Percentiles rank a stretch among this genome's conserved stretches.
Evolutionary conservation across 192 early-diverging fungal genomes (phyloP).

Genomic region (Coemansia asiatica): DNA sequence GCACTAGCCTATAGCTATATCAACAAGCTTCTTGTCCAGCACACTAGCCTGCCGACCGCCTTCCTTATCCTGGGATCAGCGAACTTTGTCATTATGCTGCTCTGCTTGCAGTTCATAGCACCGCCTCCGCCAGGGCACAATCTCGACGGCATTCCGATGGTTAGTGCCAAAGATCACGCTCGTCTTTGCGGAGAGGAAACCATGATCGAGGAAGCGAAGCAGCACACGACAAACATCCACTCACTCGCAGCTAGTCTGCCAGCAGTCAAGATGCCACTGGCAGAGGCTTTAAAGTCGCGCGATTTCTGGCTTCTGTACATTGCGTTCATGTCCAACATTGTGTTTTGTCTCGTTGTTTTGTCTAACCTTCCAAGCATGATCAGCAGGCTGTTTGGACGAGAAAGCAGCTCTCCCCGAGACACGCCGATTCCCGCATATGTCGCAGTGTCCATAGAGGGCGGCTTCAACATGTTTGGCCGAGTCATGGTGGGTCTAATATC

Average conservation of each 20-base stretch:
- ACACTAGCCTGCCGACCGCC: constrained; percentile 57
- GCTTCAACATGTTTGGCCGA: constrained; percentile 64
- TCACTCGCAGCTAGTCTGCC: background rate
- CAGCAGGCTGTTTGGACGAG: constrained; percentile 56
- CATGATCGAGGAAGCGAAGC: background rate
- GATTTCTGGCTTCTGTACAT: constrained; percentile 65
- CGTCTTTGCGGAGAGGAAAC: background rate
- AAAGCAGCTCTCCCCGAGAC: constrained; percentile 30
- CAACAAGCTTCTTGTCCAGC: constrained; percentile 60
- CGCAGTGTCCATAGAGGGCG: constrained; percentile 62
- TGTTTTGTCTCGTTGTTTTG: constrained; percentile 63
- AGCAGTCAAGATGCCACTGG: constrained; percentile 48
- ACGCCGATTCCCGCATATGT: constrained; percentile 34
- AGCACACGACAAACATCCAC: constrained; percentile 3
- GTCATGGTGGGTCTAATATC: constrained; percentile 57
- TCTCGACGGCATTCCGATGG: constrained; percentile 62
- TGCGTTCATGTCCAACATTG: constrained; percentile 61
- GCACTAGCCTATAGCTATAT: constrained; percentile 68
- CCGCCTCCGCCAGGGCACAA: constrained; percentile 68
- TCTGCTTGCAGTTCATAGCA: constrained; percentile 58
- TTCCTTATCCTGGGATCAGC: constrained; percentile 68
- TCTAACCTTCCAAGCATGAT: constrained; percentile 61
- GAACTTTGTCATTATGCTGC: constrained; percentile 63
- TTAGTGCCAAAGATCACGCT: constrained; percentile 4
- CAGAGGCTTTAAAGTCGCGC: constrained; percentile 57